Evolutionary conservation across 371 early-diverging fungal species (phyloP).

Genomic region (Mucor piriformis): DNA sequence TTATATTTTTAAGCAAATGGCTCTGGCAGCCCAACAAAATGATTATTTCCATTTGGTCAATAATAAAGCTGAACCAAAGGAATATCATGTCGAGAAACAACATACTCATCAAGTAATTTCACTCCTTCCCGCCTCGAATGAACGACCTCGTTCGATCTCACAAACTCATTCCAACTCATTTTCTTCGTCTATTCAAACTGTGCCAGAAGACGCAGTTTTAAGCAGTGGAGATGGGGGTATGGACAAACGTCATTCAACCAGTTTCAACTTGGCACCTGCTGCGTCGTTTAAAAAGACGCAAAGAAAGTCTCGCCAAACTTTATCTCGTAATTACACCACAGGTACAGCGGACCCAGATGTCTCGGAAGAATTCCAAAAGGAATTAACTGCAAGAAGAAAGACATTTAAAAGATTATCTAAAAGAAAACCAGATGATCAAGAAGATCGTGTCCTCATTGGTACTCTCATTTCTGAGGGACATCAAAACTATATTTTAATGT

Average conservation of each 20-base stretch:
- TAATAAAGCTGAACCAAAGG: constrained; percentile 5
- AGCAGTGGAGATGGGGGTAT: constrained; percentile 14
- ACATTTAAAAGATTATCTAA: constrained; percentile 40
- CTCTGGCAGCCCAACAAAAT: constrained; percentile 25
- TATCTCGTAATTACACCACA: constrained; percentile 13
- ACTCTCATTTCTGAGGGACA: constrained; percentile 65
- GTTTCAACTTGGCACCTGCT: constrained; percentile 24
- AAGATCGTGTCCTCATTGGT: constrained; percentile 58
- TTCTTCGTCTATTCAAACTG: not conserved
- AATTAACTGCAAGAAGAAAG: constrained; percentile 31
- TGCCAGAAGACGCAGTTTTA: constrained; percentile 11
- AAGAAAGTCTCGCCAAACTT: not conserved
- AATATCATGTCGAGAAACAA: constrained; percentile 7
- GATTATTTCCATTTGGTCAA: constrained; percentile 8
- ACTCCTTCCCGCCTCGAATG: constrained; percentile 20
- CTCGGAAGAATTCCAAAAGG: constrained; percentile 35
- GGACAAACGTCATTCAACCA: constrained; percentile 26
- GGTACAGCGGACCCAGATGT: not conserved
- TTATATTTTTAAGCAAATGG: constrained; percentile 4
- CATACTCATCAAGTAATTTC: constrained; percentile 10
- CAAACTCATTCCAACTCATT: constrained; percentile 4
- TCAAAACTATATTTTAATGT: constrained; percentile 83
- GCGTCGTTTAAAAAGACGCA: constrained; percentile 15
- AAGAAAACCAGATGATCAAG: constrained; percentile 25
- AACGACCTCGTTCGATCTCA: constrained; percentile 14